phyloP scores from a whole-genome alignment of 176 grass and related monocot genomes.

The Avena insularis region DNA sequence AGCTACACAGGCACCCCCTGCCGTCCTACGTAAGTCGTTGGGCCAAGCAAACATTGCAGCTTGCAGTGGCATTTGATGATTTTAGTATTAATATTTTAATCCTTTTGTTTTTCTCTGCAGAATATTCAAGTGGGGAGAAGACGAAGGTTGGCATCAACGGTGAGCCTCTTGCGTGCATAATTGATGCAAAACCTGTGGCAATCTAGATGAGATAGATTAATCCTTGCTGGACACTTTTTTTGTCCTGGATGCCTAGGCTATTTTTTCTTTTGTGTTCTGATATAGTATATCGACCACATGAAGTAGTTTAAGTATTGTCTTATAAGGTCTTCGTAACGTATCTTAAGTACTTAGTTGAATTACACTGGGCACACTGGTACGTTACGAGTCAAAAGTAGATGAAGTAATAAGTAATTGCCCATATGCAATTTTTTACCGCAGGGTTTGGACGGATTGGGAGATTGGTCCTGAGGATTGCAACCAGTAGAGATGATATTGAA shows the following conservation, averaged over 20 bases:
- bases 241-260: background rate
- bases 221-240: background rate
- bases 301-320: background rate
- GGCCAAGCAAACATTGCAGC: slow-evolving; percentile 5
- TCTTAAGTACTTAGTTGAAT: background rate
- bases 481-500: slow-evolving; percentile 92
- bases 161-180: slow-evolving; percentile 45
- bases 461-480: slow-evolving; percentile 89
- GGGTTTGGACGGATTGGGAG: slow-evolving; percentile 97
- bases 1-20: slow-evolving; percentile 76
- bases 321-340: background rate
- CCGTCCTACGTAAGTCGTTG: slow-evolving; percentile 63
- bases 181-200: background rate
- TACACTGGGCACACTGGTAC: background rate
- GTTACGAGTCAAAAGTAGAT: background rate
- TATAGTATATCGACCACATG: background rate
- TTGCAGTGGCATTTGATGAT: background rate
- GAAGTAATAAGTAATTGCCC: background rate
- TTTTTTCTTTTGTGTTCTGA: background rate
- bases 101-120: slow-evolving; percentile 51
- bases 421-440: slow-evolving; percentile 37
- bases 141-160: slow-evolving; percentile 93
- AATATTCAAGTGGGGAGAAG: slow-evolving; percentile 76
- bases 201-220: slow-evolving; percentile 12
- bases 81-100: background rate